phyloP scores from a whole-genome alignment of 495 filamentous ascomycete genomes.

The Neurospora sp. region DNA sequence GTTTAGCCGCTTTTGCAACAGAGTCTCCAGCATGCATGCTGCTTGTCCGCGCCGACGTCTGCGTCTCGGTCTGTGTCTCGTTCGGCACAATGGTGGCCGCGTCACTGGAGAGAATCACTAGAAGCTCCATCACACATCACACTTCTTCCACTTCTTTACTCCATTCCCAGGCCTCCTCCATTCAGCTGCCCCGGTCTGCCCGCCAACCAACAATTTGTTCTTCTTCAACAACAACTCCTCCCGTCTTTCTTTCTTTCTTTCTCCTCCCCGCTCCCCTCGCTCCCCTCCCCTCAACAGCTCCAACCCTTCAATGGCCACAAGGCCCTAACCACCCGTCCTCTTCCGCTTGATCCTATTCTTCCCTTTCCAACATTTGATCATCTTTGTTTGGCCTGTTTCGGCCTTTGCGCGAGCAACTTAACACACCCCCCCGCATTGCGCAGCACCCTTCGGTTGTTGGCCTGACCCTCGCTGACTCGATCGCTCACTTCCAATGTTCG shows the following conservation, averaged over 20 bases:
- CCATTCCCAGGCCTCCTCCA: background rate
- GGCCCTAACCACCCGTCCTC: background rate
- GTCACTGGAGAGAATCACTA: background rate
- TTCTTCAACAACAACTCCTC: background rate
- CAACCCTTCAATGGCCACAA: background rate
- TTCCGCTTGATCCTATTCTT: background rate
- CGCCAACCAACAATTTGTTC: background rate
- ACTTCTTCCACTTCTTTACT: background rate
- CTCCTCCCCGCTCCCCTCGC: background rate
- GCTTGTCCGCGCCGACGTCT: background rate
- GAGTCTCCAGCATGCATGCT: background rate
- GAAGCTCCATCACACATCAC: background rate
- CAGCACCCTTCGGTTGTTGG: constrained; percentile 2
- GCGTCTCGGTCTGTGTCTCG: background rate
- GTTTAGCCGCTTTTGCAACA: background rate
- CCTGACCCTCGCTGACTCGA: constrained; percentile 19
- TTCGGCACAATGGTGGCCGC: background rate
- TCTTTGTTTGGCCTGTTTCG: background rate
- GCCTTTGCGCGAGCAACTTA: background rate
- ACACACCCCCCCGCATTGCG: background rate
- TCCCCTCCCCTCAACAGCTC: background rate
- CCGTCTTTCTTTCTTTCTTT: background rate
- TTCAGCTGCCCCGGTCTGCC: background rate
- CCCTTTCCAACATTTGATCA: constrained; percentile 1
- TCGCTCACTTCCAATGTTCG: background rate